phyloP scores from a whole-genome alignment of 164 flowering plant genomes.

The Piper longum region DNA sequence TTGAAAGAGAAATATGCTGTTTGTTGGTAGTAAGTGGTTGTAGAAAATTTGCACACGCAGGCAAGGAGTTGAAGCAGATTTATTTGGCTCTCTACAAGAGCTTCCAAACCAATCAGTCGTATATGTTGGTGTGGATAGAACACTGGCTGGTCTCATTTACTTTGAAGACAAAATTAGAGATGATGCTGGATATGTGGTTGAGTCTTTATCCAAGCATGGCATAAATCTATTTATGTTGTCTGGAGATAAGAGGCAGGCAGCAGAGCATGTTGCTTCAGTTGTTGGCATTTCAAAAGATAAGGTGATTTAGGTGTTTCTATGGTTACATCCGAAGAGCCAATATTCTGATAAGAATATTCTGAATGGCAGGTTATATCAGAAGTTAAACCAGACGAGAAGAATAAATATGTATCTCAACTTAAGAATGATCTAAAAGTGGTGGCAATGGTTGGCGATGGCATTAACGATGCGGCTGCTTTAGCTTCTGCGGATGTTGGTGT shows the following conservation, averaged over 20 bases:
- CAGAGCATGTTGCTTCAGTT: slow-evolving; percentile 89
- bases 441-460: slow-evolving; percentile 99
- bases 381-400: slow-evolving; percentile 83
- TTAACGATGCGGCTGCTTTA: slow-evolving; percentile 97
- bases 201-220: slow-evolving; percentile 54
- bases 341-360: background rate
- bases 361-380: slow-evolving; percentile 61
- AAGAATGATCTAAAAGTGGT: slow-evolving; percentile 57
- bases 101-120: slow-evolving; percentile 62
- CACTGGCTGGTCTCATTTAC: slow-evolving; percentile 74
- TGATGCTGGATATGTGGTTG: slow-evolving; percentile 66
- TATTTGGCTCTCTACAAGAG: slow-evolving; percentile 40
- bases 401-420: slow-evolving; percentile 52
- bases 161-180: slow-evolving; percentile 89
- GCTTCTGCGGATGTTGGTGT: slow-evolving; percentile 82
- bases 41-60: slow-evolving; percentile 22
- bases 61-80: slow-evolving; percentile 51
- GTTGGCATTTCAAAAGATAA: slow-evolving; percentile 79
- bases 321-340: background rate
- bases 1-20: too few relatives aligned
- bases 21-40: too few relatives aligned
- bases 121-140: slow-evolving; percentile 70
- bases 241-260: slow-evolving; percentile 74
- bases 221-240: slow-evolving; percentile 73
- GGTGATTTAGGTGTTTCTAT: slow-evolving; percentile 20